A percentile compares a stretch with the other conserved stretches of the same genome.
Evolutionary conservation across 2,329 filamentous ascomycete species (phyloP).

Genomic region (Epichloe bromicola): DNA sequence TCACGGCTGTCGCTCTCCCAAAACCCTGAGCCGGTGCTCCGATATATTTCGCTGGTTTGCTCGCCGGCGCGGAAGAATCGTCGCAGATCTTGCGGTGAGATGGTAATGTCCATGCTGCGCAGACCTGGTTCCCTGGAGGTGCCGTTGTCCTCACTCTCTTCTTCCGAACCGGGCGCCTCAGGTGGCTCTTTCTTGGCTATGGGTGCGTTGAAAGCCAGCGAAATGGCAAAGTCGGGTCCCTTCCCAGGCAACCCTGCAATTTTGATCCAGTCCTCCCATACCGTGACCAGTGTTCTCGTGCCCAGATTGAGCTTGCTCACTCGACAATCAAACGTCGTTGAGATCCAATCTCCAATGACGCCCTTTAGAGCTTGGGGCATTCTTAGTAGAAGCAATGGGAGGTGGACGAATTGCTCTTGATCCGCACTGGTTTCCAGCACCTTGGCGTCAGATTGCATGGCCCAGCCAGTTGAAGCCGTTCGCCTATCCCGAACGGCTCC

Average conservation of each 20-base stretch:
- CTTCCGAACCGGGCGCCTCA: conserved; percentile 4
- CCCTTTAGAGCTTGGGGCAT: conserved; percentile 41
- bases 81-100: conserved; percentile 33
- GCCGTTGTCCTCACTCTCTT: conserved; percentile 9
- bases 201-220: conserved; percentile 36
- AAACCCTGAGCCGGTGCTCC: conserved; percentile 4
- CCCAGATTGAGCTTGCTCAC: conserved; percentile 36
- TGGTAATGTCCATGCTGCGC: conserved; percentile 37
- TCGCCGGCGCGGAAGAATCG: conserved; percentile 32
- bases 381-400: conserved; percentile 40
- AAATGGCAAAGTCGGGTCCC: conserved; percentile 34
- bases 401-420: conserved; percentile 25
- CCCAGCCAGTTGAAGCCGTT: conserved; percentile 8
- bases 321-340: conserved; percentile 42
- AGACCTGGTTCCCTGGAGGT: conserved; percentile 16
- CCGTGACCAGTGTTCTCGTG: conserved; percentile 33
- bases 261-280: conserved; percentile 39
- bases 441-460: conserved; percentile 10
- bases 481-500: conserved; percentile 5
- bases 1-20: conserved; percentile 24
- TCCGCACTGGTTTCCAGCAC: conserved; percentile 4
- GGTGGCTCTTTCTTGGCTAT: conserved; percentile 9
- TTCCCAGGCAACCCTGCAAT: conserved; percentile 22
- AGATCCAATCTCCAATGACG: conserved; percentile 37
- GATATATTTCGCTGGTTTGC: neutral